These are phyloP conservation scores for Boletus coccyginus DNA, from an alignment of 768 basidiomycete genomes.

Conservation along the genomic window DNA sequence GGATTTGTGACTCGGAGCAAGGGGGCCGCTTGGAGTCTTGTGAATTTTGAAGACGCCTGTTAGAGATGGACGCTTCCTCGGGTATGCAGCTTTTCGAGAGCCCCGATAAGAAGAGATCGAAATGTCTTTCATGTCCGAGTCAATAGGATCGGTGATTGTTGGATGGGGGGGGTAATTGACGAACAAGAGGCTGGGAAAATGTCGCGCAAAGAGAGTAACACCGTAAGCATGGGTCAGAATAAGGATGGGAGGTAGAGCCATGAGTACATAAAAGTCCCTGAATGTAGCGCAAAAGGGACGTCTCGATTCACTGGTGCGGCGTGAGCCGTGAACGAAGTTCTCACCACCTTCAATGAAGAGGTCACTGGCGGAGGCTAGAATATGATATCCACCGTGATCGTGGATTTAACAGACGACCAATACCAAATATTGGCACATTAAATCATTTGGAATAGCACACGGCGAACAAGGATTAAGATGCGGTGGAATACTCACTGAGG, in stretches of 20 bases:
- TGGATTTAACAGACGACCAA: neutral
- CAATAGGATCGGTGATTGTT: slow-evolving; percentile 27
- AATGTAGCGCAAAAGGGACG: neutral
- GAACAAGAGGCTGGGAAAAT: slow-evolving; percentile 40
- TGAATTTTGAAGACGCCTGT: slow-evolving; percentile 70
- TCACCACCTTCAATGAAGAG: slow-evolving; percentile 3
- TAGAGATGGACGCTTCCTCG: slow-evolving; percentile 84
- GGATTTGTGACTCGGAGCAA: slow-evolving; percentile 53
- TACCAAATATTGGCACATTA: neutral
- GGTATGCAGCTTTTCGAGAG: slow-evolving; percentile 66
- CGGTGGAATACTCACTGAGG: slow-evolving; percentile 34
- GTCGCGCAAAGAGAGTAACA: slow-evolving; percentile 20
- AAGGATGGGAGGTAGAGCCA: slow-evolving; percentile 3
- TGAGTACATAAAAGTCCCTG: slow-evolving; percentile 1
- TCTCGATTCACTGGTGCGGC: neutral
- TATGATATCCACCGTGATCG: slow-evolving; percentile 9
- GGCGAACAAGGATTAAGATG: slow-evolving; percentile 5
- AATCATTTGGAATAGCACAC: slow-evolving; percentile 3
- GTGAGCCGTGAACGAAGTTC: neutral
- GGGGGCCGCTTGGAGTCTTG: slow-evolving; percentile 48
- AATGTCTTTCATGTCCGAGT: slow-evolving; percentile 73
- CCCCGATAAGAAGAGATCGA: slow-evolving; percentile 55
- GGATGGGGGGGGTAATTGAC: slow-evolving; percentile 43
- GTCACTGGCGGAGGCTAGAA: slow-evolving; percentile 10
- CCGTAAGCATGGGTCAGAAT: slow-evolving; percentile 16